Evolutionary conservation across 179 eudicot genomes (phyloP), one percentile per base, ranked within the genome.

Genomic region (Silene noctiflora): DNA sequence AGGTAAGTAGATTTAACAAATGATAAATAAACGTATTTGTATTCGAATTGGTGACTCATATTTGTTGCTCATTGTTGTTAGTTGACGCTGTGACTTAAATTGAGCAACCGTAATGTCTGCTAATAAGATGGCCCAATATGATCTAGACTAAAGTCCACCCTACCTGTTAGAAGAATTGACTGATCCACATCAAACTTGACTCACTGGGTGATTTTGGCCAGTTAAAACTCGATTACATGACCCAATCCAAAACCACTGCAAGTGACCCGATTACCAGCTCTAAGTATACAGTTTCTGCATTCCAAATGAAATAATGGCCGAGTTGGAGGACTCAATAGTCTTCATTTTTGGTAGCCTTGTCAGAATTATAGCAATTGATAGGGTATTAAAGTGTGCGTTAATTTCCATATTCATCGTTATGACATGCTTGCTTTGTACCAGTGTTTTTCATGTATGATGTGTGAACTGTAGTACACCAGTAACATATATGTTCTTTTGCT

Each of bases 1-100:
- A 96, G 97, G 99, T 94, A 90, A 31, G 9, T 3, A 61, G 60
- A 53, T 77, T 33, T 46, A 17, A 44, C 31, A 35, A 42, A 6
- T 62, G 27, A 22, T 61, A 46, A 6, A 14, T 27, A 29, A 27
- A 1, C 3, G 3, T 20, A 1, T 24, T 0, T 61, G 4, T 61
- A 11, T 10, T 39, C 11, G 9, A 58, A 19, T 24, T 22, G 31
- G 31, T 22, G 19, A 61, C 66, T 61, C 25, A 22, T 61, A 13
- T 46, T 56, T 46, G 20, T 58, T 20, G n/a, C 29, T 27, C 29
- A 69, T 14, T 48, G 53, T 51, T 51, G 0, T 48, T 48, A 53
- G 63, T 55, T 70, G 25, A 71, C n/a, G 17, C 46, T n/a, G 1
- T 64, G 16, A 14, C 1, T 46, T 70, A 24, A 13, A 12, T 33